Evolutionary conservation across 345 rosid species (phyloP).

Genomic region (Populus davidiana): DNA sequence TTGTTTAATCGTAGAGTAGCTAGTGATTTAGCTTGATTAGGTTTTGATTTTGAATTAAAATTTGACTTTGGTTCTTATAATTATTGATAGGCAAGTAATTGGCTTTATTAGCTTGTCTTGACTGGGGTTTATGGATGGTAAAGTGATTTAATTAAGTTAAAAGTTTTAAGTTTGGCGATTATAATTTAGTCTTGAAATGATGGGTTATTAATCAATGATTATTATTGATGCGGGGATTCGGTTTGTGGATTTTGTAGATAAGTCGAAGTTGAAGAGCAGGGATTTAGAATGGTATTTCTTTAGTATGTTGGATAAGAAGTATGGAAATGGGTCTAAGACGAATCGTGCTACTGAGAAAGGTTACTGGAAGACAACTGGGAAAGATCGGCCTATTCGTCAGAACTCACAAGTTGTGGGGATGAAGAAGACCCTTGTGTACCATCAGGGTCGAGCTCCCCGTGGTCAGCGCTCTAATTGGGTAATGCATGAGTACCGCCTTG

Average conservation of each 20-base stretch:
- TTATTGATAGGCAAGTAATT: background rate
- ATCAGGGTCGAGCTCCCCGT: slow-evolving; percentile 80
- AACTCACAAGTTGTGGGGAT: slow-evolving; percentile 60
- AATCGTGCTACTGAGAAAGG: slow-evolving; percentile 93
- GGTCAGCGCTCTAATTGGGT: slow-evolving; percentile 92
- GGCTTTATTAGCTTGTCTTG: background rate
- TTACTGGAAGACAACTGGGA: slow-evolving; percentile 97
- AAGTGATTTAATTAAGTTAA: background rate
- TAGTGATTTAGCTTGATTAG: background rate
- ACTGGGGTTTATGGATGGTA: background rate
- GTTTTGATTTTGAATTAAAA: too few relatives aligned
- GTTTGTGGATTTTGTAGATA: slow-evolving; percentile 36
- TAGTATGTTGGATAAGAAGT: slow-evolving; percentile 74
- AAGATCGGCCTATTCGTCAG: slow-evolving; percentile 61
- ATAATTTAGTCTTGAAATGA: background rate
- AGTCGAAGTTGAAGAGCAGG: slow-evolving; percentile 75
- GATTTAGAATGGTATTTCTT: slow-evolving; percentile 98
- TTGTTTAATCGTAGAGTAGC: background rate
- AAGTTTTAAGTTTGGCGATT: background rate
- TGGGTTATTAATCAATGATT: background rate
- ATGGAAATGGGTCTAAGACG: slow-evolving; percentile 77
- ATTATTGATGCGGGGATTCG: slow-evolving; percentile 4
- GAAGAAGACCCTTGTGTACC: slow-evolving; percentile 98
- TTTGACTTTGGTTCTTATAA: too few relatives aligned
- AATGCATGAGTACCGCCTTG: slow-evolving; percentile 89